These are phyloP conservation scores for Dioscorea dumetorum DNA, from an alignment of 106 monocot species.

Conservation along the genomic window DNA sequence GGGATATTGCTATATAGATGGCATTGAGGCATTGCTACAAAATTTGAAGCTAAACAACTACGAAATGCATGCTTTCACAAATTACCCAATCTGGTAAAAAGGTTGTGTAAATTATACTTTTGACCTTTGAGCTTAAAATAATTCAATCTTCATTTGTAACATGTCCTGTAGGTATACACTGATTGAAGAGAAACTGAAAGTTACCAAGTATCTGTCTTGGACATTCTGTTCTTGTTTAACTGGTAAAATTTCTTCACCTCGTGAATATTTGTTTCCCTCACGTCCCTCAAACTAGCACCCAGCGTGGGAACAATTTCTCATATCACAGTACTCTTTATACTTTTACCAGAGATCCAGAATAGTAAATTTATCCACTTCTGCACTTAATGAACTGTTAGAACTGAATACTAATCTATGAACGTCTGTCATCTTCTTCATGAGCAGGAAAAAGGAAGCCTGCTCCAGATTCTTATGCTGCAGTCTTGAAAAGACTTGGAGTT, in stretches of 20 bases:
- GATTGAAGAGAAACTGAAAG: slow-evolving; percentile 86
- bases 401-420: too few species aligned
- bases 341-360: too few species aligned
- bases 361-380: not conserved
- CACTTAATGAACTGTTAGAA: not conserved
- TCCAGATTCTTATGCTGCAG: slow-evolving; percentile 55
- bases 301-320: too few species aligned
- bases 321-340: too few species aligned
- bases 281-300: too few species aligned
- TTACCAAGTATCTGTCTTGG: slow-evolving; percentile 90
- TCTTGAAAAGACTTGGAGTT: slow-evolving; percentile 46
- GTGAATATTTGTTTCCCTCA: too few species aligned
- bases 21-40: slow-evolving; percentile 65
- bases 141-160: too few species aligned
- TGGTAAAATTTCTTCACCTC: slow-evolving; percentile 26
- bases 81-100: slow-evolving; percentile 83
- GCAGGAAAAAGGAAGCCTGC: slow-evolving; percentile 76
- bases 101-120: not conserved
- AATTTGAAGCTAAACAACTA: slow-evolving; percentile 66
- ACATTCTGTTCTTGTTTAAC: slow-evolving; percentile 85
- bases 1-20: slow-evolving; percentile 76
- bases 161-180: slow-evolving; percentile 66
- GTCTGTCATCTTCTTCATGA: not conserved
- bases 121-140: too few species aligned
- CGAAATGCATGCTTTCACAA: slow-evolving; percentile 97